phyloP scores from a whole-genome alignment of 2,329 filamentous ascomycete genomes.

The Rosellinia necatrix region DNA sequence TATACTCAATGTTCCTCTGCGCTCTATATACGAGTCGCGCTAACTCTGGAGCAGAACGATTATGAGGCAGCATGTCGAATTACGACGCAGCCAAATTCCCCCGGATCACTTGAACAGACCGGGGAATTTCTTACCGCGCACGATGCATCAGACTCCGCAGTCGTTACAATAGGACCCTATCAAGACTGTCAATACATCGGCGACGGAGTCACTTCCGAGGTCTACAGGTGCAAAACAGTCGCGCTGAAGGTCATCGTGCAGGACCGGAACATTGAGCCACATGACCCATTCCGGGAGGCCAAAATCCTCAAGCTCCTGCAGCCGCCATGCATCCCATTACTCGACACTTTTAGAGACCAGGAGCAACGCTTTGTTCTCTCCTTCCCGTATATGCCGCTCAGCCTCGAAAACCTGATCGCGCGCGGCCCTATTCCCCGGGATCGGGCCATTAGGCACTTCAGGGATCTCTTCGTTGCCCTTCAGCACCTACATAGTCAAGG shows the following conservation, averaged over 20 bases:
- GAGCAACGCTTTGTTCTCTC: constrained; percentile 75
- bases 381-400: constrained; percentile 81
- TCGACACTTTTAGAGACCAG: constrained; percentile 75
- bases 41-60: constrained; percentile 55
- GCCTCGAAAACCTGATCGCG: constrained; percentile 70
- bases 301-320: constrained; percentile 68
- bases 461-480: constrained; percentile 72
- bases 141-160: constrained; percentile 34
- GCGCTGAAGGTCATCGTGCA: constrained; percentile 88
- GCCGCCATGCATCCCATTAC: constrained; percentile 65
- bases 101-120: constrained; percentile 29
- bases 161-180: constrained; percentile 59
- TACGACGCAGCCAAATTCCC: constrained; percentile 37
- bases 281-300: constrained; percentile 80
- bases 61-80: constrained; percentile 54
- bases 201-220: constrained; percentile 77
- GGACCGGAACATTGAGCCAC: constrained; percentile 74
- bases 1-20: neutral
- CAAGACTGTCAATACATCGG: constrained; percentile 58
- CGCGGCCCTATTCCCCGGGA: constrained; percentile 43
- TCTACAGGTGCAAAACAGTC: constrained; percentile 69
- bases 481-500: constrained; percentile 70
- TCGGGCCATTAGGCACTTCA: constrained; percentile 54
- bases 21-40: neutral
- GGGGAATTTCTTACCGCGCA: constrained; percentile 7